These are phyloP conservation scores for Huntiella decipiens DNA, from an alignment of 2,329 filamentous ascomycete genomes.

Conservation along the genomic window DNA sequence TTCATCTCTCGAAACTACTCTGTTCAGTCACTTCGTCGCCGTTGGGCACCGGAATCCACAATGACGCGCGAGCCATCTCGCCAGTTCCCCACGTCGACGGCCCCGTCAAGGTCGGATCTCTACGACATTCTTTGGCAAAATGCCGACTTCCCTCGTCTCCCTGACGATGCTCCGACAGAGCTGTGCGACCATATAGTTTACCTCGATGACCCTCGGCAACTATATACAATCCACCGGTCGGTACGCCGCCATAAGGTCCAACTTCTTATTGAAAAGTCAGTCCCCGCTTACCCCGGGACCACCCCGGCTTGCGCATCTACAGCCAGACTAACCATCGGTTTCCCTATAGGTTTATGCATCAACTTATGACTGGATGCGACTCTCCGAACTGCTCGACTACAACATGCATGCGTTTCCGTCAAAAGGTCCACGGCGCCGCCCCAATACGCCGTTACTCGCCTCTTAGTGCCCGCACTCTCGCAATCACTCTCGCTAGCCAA, in stretches of 20 bases:
- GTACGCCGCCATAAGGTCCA: constrained; percentile 46
- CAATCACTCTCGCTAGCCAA: constrained; percentile 61
- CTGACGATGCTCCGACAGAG: constrained; percentile 39
- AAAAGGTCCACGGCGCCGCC: constrained; percentile 42
- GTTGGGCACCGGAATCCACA: neutral
- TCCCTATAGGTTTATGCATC: constrained; percentile 46
- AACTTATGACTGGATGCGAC: constrained; percentile 67
- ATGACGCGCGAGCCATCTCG: constrained; percentile 11
- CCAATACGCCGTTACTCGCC: constrained; percentile 64
- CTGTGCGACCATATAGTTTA: constrained; percentile 35
- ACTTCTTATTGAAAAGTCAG: constrained; percentile 46
- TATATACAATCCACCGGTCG: constrained; percentile 42
- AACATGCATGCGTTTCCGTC: constrained; percentile 65
- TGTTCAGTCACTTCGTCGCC: neutral
- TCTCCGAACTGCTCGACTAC: constrained; percentile 48
- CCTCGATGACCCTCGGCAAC: constrained; percentile 40
- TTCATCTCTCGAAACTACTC: too few species aligned
- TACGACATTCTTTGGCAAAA: constrained; percentile 42
- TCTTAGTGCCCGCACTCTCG: constrained; percentile 63
- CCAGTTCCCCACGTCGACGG: constrained; percentile 1
- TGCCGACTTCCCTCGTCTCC: constrained; percentile 38
- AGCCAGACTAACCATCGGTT: too few species aligned
- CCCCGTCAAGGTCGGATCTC: constrained; percentile 18
- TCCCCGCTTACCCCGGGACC: constrained; percentile 9
- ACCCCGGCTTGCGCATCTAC: constrained; percentile 9